Percentiles rank a stretch among this genome's conserved stretches.
These are phyloP conservation scores for Lasiosphaeris hirsuta DNA, from an alignment of 495 filamentous ascomycete genomes.

Conservation along the genomic window DNA sequence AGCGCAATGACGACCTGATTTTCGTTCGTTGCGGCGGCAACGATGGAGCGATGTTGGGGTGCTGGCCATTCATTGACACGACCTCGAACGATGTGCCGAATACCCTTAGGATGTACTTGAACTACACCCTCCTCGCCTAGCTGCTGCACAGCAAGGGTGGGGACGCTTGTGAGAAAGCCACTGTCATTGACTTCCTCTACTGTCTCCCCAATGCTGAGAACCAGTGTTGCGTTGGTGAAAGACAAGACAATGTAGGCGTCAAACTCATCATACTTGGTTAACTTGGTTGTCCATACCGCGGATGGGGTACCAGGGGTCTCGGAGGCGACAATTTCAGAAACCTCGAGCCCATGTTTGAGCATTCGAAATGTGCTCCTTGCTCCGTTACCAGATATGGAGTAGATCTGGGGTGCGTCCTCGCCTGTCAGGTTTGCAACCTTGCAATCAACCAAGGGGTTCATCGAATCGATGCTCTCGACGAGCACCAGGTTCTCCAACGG, in stretches of 20 bases:
- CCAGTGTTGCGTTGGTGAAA: conserved; percentile 68
- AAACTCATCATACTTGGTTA: conserved; percentile 75
- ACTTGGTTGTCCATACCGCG: conserved; percentile 92
- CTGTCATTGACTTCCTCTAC: conserved; percentile 94
- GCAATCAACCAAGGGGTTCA: conserved; percentile 88
- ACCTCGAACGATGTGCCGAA: conserved; percentile 81
- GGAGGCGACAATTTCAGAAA: conserved; percentile 90
- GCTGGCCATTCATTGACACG: conserved; percentile 92
- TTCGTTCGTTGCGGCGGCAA: conserved; percentile 92
- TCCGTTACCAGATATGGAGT: conserved; percentile 82
- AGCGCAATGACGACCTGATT: conserved; percentile 90
- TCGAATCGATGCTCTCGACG: conserved; percentile 79
- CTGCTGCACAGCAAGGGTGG: conserved; percentile 89
- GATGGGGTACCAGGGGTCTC: conserved; percentile 81
- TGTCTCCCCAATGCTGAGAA: conserved; percentile 91
- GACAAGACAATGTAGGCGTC: conserved; percentile 75
- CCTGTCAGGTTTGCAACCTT: conserved; percentile 83
- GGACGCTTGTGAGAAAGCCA: conserved; percentile 79
- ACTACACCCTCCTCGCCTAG: conserved; percentile 89
- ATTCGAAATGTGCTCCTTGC: conserved; percentile 86
- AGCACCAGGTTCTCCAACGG: conserved; percentile 76
- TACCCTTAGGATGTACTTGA: conserved; percentile 93
- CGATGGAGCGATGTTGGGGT: conserved; percentile 89
- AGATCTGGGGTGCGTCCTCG: conserved; percentile 96
- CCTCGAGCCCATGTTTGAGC: conserved; percentile 86